phyloP scores from a whole-genome alignment of 257 asterid species.

The Orobanche coerulescens region DNA sequence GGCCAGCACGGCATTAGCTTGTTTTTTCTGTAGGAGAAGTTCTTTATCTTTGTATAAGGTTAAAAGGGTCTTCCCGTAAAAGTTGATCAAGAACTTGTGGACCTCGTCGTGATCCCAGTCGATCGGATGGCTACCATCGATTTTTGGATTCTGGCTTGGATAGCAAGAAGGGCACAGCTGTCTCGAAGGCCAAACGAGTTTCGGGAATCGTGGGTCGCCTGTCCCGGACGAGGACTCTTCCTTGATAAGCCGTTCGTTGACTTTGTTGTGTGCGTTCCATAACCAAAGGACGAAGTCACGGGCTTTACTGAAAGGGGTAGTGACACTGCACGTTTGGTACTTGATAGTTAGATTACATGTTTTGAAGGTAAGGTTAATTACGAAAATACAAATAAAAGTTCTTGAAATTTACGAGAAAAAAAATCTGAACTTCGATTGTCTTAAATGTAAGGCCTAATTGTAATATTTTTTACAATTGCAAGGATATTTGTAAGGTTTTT shows the following conservation, averaged over 20 bases:
- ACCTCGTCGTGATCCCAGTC: conserved; percentile 63
- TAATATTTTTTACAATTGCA: not conserved
- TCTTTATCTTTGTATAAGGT: conserved; percentile 51
- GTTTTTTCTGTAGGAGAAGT: conserved; percentile 24
- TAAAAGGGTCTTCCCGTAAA: conserved; percentile 57
- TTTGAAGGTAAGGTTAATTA: not conserved
- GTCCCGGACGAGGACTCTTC: conserved; percentile 57
- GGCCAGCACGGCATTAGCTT: conserved; percentile 11
- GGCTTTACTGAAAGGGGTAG: conserved; percentile 59
- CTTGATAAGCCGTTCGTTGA: conserved; percentile 66
- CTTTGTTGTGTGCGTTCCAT: conserved; percentile 87
- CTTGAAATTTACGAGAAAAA: too few relatives aligned
- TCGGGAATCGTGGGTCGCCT: conserved; percentile 77
- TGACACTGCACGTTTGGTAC: conserved; percentile 43
- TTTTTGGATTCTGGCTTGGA: conserved; percentile 21
- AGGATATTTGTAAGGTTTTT: not conserved
- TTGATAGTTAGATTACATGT: conserved; percentile 6
- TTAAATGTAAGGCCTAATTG: not conserved
- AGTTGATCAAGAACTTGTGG: conserved; percentile 45
- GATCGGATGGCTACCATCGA: conserved; percentile 14
- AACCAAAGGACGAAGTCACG: conserved; percentile 78
- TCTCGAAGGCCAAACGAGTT: conserved; percentile 67
- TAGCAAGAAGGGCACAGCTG: conserved; percentile 84
- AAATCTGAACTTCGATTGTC: not conserved
- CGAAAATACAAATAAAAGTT: not conserved